These are phyloP conservation scores for Russula brevipes DNA, from an alignment of 768 basidiomycete genomes.

Conservation along the genomic window DNA sequence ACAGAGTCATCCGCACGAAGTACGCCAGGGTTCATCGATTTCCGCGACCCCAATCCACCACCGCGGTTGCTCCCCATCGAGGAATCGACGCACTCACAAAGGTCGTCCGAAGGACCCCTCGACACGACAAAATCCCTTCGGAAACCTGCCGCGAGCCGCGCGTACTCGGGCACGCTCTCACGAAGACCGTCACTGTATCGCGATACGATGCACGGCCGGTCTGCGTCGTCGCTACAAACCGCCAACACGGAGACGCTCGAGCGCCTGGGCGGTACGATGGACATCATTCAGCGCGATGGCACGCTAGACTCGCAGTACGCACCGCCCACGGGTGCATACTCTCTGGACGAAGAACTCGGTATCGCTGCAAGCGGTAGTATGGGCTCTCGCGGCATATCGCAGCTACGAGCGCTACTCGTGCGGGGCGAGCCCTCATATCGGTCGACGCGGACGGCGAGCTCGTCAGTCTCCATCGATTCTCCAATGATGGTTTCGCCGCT, in stretches of 20 bases:
- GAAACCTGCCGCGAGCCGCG: background rate
- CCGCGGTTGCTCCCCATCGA: constrained; percentile 53
- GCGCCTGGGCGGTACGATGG: constrained; percentile 58
- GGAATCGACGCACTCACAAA: constrained; percentile 41
- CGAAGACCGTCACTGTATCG: constrained; percentile 26
- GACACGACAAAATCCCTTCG: constrained; percentile 10
- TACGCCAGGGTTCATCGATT: constrained; percentile 38
- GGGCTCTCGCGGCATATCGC: background rate
- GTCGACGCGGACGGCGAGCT: constrained; percentile 8
- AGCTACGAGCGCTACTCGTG: background rate
- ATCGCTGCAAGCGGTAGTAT: background rate
- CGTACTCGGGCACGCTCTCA: constrained; percentile 12
- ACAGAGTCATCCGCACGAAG: constrained; percentile 34
- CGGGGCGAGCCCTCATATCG: constrained; percentile 12
- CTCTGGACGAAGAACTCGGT: constrained; percentile 14
- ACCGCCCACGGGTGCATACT: background rate
- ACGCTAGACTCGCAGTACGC: constrained; percentile 20
- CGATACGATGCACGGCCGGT: constrained; percentile 32
- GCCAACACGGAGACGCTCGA: constrained; percentile 68
- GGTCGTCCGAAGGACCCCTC: constrained; percentile 16
- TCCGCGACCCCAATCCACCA: constrained; percentile 84
- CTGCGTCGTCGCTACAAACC: constrained; percentile 50
- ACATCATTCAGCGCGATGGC: constrained; percentile 52
- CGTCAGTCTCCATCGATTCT: background rate
- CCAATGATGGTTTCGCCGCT: background rate